A percentile compares a stretch with the other conserved stretches of the same genome.
Conservation (phyloP, 805 yeast genomes). For the Torulaspora delbrueckii region DNA sequence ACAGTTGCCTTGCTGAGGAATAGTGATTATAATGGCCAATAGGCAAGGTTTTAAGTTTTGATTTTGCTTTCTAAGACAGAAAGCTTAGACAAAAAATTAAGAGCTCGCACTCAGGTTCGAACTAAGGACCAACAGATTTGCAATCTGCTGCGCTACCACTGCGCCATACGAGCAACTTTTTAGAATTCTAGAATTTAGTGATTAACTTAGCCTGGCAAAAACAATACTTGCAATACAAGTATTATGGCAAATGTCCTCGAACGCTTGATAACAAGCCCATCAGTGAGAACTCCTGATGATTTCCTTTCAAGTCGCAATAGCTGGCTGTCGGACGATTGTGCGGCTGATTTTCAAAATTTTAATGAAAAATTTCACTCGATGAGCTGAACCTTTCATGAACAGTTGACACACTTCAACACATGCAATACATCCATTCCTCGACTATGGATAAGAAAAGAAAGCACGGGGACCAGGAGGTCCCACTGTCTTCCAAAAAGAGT, state of each 20-base stretch:
- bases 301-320: background rate
- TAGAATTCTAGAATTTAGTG: background rate
- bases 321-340: background rate
- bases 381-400: background rate
- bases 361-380: slow-evolving; percentile 3
- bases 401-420: background rate
- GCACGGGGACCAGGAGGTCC: slow-evolving; percentile 16
- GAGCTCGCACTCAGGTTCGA: slow-evolving; percentile 91
- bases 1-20: too few relatives aligned
- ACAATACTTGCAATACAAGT: background rate
- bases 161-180: slow-evolving; percentile 69
- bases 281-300: too few relatives aligned
- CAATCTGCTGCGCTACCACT: slow-evolving; percentile 99
- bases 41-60: too few relatives aligned
- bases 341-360: background rate
- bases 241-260: too few relatives aligned
- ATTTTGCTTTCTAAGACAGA: too few relatives aligned
- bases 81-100: slow-evolving; percentile 31
- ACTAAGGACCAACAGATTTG: slow-evolving; percentile 98
- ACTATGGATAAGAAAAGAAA: slow-evolving; percentile 11
- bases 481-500: slow-evolving; percentile 11
- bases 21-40: too few relatives aligned
- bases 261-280: too few relatives aligned
- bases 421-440: background rate
- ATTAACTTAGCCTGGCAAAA: background rate